phyloP scores from a whole-genome alignment of 345 rosid genomes.

The Hibiscus syriacus region DNA sequence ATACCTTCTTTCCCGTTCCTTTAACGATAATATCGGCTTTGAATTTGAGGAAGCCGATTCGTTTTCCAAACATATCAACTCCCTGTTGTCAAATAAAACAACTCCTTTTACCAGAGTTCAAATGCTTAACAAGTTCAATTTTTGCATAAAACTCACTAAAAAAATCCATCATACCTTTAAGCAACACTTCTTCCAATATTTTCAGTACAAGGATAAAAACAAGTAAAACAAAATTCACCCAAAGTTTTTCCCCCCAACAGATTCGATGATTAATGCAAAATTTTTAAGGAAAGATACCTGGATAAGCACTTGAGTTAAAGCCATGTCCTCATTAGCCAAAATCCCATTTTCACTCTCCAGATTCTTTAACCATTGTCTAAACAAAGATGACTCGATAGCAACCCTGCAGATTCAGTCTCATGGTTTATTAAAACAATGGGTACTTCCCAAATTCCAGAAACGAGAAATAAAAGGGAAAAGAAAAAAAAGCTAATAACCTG shows the following conservation, averaged over 20 bases:
- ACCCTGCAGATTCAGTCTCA: conserved; percentile 24
- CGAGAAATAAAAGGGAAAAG: background rate
- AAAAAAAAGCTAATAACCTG: conserved; percentile 29
- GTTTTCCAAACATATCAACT: conserved; percentile 81
- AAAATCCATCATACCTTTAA: background rate
- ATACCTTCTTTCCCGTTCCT: conserved; percentile 66
- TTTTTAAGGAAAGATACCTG: no score
- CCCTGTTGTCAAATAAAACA: conserved; percentile 39
- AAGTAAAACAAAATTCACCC: background rate
- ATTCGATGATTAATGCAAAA: no score
- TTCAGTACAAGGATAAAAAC: background rate
- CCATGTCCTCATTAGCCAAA: conserved; percentile 47
- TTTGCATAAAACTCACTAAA: background rate
- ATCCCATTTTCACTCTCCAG: conserved; percentile 72
- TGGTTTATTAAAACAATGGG: background rate
- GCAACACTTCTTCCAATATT: background rate
- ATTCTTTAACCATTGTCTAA: conserved; percentile 74
- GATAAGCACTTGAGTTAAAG: conserved; percentile 55
- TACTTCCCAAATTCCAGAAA: background rate
- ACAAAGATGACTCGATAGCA: conserved; percentile 70
- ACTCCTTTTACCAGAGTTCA: background rate
- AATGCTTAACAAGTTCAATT: background rate
- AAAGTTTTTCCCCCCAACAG: no score
- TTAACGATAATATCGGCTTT: conserved; percentile 64
- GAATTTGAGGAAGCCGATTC: conserved; percentile 83